Evolutionary conservation across 1,284 basidiomycete species (phyloP), one percentile per base, ranked within the genome.

Genomic region (Abortiporus biennis): DNA sequence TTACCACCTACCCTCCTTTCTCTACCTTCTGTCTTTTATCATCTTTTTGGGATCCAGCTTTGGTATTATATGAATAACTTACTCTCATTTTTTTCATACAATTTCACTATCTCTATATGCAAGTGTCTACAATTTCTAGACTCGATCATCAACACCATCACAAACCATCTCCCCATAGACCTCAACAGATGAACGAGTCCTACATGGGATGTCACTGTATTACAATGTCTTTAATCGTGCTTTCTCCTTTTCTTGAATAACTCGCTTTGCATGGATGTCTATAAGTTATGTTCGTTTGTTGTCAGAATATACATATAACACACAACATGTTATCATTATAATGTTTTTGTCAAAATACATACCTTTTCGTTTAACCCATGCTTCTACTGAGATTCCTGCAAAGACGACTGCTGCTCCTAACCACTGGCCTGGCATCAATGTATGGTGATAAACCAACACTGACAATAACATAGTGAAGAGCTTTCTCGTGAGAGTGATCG

Each of bases 381-480:
- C 94, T 61, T 98, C 95, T 12, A 97, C 77, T 1, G 89, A 92
- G 49, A 99, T 95, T 1, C 92, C 94, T 3, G 80, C 78, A 63
- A 99, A 98, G 3, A 99, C 96, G 22, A 94, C 80, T 1, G 65
- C 83, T 0, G 94, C 84, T 13, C 65, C 96, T 2, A 78, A 54
- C 96, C 96, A 99, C 65, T 99, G 96, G 1, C 92, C 88, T 0
- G 58, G 46, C 0, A 85, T 85, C 40, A 99, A 71, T 48, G 73
- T 77, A 65, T 99, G 95, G 53, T 91, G 83, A 63, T 97, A 99
- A 1, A 98, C 79, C 20, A 95, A 62, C 3, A 99, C 93, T 5
- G 90, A 94, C 27, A 99, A 72, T 11, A 99, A 72, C 95, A 99
- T 99, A 3, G 95, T 98, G 62, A 97, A 96, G 58, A 99, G 72